A percentile compares a stretch with the other conserved stretches of the same genome.
Evolutionary conservation across 306 rosid genomes (phyloP).

Genomic region (Erythrophleum fordii): DNA sequence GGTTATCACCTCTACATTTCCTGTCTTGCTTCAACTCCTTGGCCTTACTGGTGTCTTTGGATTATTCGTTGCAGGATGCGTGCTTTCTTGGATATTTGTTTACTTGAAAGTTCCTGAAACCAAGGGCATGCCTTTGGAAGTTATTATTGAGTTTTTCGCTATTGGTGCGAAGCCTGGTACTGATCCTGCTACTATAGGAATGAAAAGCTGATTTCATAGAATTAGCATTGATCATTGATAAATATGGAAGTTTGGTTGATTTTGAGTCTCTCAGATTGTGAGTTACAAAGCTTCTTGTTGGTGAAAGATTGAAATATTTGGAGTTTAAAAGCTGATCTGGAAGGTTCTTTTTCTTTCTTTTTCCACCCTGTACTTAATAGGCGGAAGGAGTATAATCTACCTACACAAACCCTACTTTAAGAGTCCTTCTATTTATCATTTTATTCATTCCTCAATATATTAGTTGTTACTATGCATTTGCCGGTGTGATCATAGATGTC

Average conservation of each 20-base stretch:
- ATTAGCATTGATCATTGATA: conserved; percentile 9
- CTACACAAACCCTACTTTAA: background rate
- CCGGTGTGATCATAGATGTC: conserved; percentile 23
- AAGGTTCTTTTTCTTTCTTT: background rate
- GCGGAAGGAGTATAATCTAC: conserved; percentile 3
- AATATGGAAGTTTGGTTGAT: background rate
- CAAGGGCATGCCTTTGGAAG: conserved; percentile 85
- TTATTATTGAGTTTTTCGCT: conserved; percentile 73
- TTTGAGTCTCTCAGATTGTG: conserved; percentile 14
- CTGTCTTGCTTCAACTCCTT: conserved; percentile 55
- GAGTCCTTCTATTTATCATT: background rate
- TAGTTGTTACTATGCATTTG: background rate
- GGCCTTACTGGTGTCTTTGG: conserved; percentile 65
- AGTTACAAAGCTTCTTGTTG: conserved; percentile 25
- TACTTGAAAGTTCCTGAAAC: conserved; percentile 76
- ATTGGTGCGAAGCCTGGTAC: conserved; percentile 59
- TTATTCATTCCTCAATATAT: conserved; percentile 15
- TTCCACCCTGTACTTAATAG: background rate
- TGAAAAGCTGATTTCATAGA: conserved; percentile 37
- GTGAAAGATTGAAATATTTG: conserved; percentile 31
- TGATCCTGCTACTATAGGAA: conserved; percentile 46
- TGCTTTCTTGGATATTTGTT: conserved; percentile 68
- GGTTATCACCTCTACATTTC: conserved; percentile 57
- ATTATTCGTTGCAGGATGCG: conserved; percentile 59
- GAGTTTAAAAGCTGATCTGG: conserved; percentile 10